Conservation (phyloP, 2,329 filamentous ascomycete genomes). For the Parastagonospora avenae region DNA sequence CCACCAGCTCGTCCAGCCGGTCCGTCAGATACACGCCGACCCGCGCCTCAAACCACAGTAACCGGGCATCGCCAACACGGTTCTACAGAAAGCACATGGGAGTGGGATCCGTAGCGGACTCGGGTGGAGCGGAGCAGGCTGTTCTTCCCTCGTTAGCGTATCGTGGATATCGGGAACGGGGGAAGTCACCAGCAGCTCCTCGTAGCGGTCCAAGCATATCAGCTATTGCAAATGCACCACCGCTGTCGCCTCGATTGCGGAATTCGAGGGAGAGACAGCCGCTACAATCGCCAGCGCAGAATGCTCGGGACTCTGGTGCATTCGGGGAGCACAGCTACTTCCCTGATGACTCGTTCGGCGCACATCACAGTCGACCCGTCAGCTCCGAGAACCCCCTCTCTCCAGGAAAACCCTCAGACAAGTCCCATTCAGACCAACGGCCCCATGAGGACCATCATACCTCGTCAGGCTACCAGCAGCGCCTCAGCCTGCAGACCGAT, state of each 20-base stretch:
- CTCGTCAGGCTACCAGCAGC: conserved; percentile 16
- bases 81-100: conserved; percentile 22
- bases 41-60: conserved; percentile 24
- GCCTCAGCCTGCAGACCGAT: conserved; percentile 35
- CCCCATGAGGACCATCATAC: conserved; percentile 12
- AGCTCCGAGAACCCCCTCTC: neutral
- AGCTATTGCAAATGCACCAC: conserved; percentile 37
- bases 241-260: conserved; percentile 41
- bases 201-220: conserved; percentile 31
- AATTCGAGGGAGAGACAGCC: conserved; percentile 42
- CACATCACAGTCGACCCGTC: conserved; percentile 7
- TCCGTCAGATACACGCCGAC: conserved; percentile 39
- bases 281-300: conserved; percentile 30
- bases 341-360: conserved; percentile 16
- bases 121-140: conserved; percentile 19
- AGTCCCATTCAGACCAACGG: conserved; percentile 5
- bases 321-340: conserved; percentile 35
- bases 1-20: conserved; percentile 41
- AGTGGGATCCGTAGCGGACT: conserved; percentile 5
- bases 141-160: conserved; percentile 37
- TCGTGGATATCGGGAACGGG: conserved; percentile 38
- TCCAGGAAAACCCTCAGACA: conserved; percentile 1
- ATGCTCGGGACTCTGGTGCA: conserved; percentile 22
- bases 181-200: conserved; percentile 32
- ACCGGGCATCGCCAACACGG: conserved; percentile 34